phyloP scores from a whole-genome alignment of 495 filamentous ascomycete genomes.

The Hypoxylon rickii region DNA sequence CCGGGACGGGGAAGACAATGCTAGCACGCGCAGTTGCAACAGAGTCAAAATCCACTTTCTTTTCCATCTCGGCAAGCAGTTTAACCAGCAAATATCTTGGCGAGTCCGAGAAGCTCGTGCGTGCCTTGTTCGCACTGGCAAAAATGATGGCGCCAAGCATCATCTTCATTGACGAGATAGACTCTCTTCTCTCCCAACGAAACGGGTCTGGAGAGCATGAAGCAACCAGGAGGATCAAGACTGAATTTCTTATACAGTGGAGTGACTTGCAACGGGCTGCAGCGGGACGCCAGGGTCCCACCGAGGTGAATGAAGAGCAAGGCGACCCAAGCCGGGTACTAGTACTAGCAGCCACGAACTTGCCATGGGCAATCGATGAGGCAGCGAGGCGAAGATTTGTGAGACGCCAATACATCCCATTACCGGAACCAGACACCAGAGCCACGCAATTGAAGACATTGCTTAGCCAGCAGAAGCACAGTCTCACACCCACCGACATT shows the following conservation, averaged over 20 bases:
- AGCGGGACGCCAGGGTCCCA: constrained; percentile 72
- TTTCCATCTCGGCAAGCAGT: constrained; percentile 92
- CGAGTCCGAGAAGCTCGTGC: constrained; percentile 94
- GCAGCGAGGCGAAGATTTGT: constrained; percentile 92
- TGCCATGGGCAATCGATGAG: constrained; percentile 98
- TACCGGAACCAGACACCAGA: constrained; percentile 83
- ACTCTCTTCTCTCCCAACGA: constrained; percentile 86
- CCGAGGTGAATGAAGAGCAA: constrained; percentile 48
- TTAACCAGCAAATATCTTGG: constrained; percentile 96
- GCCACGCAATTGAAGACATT: constrained; percentile 76
- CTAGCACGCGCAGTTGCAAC: constrained; percentile 93
- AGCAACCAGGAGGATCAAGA: constrained; percentile 92
- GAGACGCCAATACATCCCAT: constrained; percentile 90
- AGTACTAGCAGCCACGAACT: constrained; percentile 92
- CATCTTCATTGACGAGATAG: constrained; percentile 99
- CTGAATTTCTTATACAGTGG: constrained; percentile 98
- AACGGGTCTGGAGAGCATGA: constrained; percentile 88
- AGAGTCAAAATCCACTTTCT: constrained; percentile 94
- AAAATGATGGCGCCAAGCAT: constrained; percentile 92
- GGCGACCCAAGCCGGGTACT: constrained; percentile 91
- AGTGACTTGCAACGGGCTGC: constrained; percentile 90
- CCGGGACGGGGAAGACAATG: constrained; percentile 98
- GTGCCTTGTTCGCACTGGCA: constrained; percentile 87
- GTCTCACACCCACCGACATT: constrained; percentile 74
- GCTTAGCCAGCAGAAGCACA: constrained; percentile 85